Conservation (phyloP, 1,284 basidiomycete genomes). For the Erythrobasidium hasegawianum region DNA sequence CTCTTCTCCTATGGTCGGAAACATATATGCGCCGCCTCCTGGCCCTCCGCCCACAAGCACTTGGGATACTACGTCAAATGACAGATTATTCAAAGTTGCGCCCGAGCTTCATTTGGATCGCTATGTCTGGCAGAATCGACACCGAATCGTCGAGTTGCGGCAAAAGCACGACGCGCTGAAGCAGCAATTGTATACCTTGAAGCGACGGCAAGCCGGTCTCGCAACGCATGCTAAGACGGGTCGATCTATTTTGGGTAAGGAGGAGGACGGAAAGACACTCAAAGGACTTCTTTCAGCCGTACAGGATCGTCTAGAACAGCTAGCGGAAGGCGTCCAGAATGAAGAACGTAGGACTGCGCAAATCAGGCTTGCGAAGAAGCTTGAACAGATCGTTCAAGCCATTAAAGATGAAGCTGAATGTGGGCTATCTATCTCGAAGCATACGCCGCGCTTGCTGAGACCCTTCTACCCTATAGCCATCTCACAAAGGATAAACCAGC, state of each 20-base stretch:
- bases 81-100: constrained; percentile 3
- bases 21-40: background rate
- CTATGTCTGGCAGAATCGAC: constrained; percentile 6
- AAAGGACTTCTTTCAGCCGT: constrained; percentile 4
- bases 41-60: background rate
- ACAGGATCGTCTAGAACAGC: background rate
- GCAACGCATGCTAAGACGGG: constrained; percentile 6
- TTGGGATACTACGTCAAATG: background rate
- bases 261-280: constrained; percentile 7
- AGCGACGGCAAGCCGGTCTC: background rate
- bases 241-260: constrained; percentile 4
- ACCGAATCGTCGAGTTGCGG: constrained; percentile 9
- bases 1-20: too few relatives aligned
- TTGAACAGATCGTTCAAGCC: background rate
- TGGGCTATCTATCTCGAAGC: background rate
- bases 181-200: constrained; percentile 1
- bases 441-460: too few relatives aligned
- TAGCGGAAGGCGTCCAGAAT: background rate
- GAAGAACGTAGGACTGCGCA: background rate
- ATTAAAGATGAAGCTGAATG: background rate
- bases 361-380: background rate
- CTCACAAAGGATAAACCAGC: too few relatives aligned
- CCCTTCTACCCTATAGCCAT: too few relatives aligned
- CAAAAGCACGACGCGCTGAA: background rate
- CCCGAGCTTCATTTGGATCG: constrained; percentile 13